Evolutionary conservation across 345 rosid species (phyloP).

Genomic region (Mallotus nudiflorus): DNA sequence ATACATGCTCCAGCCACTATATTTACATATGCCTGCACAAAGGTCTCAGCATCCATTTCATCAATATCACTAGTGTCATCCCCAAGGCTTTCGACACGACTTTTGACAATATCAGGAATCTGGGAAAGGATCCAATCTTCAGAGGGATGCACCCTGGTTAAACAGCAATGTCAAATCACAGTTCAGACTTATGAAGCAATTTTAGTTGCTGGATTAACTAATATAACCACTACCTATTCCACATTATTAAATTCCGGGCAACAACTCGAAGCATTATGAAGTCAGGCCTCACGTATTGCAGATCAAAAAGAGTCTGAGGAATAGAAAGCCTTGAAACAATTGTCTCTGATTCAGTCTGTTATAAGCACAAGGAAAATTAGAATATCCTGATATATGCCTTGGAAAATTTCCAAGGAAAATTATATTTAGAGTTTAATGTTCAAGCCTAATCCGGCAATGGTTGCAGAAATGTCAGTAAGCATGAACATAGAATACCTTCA

Average conservation of each 20-base stretch:
- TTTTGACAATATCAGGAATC: conserved; percentile 77
- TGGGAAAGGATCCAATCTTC: conserved; percentile 85
- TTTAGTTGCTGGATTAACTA: conserved; percentile 9
- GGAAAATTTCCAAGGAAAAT: not conserved
- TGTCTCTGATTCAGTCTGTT: conserved; percentile 83
- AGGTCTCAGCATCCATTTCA: conserved; percentile 75
- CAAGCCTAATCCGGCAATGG: not conserved
- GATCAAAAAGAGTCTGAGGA: conserved; percentile 78
- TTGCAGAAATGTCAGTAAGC: conserved; percentile 14
- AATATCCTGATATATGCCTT: not conserved
- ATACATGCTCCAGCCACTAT: conserved; percentile 92
- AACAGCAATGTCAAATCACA: conserved; percentile 24
- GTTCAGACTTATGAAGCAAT: conserved; percentile 22
- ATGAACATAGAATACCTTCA: conserved; percentile 57
- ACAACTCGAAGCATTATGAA: conserved; percentile 97
- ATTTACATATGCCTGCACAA: conserved; percentile 88
- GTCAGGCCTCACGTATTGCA: conserved; percentile 93
- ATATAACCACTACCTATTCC: conserved; percentile 67
- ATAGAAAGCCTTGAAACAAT: conserved; percentile 74
- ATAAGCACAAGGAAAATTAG: conserved; percentile 10
- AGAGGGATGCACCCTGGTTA: conserved; percentile 71
- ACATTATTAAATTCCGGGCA: conserved; percentile 93
- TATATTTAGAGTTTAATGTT: not conserved
- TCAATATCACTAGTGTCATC: conserved; percentile 65
- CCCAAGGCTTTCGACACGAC: conserved; percentile 55